Evolutionary conservation across 2,329 filamentous ascomycete species (phyloP), one percentile per base, ranked within the genome.

Genomic region (Botrytis byssoidea): DNA sequence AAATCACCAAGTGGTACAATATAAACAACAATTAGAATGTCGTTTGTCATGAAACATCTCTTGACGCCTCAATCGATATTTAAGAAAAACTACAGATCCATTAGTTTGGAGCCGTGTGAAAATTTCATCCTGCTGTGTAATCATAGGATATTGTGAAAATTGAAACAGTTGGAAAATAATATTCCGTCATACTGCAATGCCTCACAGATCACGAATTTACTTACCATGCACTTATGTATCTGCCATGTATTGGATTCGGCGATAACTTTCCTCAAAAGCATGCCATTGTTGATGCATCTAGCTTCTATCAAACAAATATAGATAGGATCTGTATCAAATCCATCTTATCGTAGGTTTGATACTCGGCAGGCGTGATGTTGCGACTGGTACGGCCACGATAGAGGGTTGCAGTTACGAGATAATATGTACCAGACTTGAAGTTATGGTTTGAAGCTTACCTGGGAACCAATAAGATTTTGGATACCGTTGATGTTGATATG

Each of bases 111-210:
- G 7, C 10, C 14, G 42, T 4, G 4, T 22, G 4, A 9, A 16
- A 0, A 14, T n/a, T 9, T 14, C 22, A n/a, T 8, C 12, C 14
- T 40, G 5, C 2, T 25, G 14, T 42, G 2, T n/a, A 20, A 0
- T 40, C 1, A 42, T n/a, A 40, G 60, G 22, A 18, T 42, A 29
- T 25, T 2, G 10, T 40, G 29, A n/a, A 10, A 29, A 22, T 7
- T 64, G 25, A 9, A 29, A 44, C 5, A 14, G 16, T 44, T 29
- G 22, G 3, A 64, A 20, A 44, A 20, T n/a, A 32, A 14, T 8
- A 20, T 32, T 20, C 6, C 3, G 14, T 8, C 20, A 9, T n/a
- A 44, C 8, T 29, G 16, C 1, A 44, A 20, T 44, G 4, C 3
- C n/a, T 32, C 6, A 29, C 16, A 12, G 7, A 29, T 22, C 40